Evolutionary conservation across 2,329 filamentous ascomycete species (phyloP), one percentile per base, ranked within the genome.

Genomic region (Neonectria faginata): DNA sequence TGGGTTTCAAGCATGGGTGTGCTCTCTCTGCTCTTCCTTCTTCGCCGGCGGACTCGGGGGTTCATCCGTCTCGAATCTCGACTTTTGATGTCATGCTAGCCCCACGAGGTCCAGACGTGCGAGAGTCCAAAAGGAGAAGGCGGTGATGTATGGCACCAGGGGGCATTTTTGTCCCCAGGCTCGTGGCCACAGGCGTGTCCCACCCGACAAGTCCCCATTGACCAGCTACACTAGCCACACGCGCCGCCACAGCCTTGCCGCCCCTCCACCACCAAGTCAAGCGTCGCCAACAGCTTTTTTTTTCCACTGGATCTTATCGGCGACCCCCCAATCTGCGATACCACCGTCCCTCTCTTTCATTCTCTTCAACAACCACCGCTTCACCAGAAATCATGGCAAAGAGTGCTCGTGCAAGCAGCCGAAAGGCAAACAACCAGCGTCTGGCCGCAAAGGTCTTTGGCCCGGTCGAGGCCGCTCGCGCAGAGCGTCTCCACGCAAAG

Each of bases 391-490:
- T 60, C 73, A 98, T 97, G 95, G 95, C 94, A 25, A 97, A 97
- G 79, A 92, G 92, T 77, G 84, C 92, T 66, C 87, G 95, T 78
- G 88, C 94, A 70, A 97, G 91, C 77, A 84, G 87, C 70, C 89
- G 85, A 74, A 97, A 97, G 84, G 85, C 86, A 75, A 97, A 97
- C 84, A 93, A 94, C 82, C 86, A 88, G 72, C 90, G 88, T 73
- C 86, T 97, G 69, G 94, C 94, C 79, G 84, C 88, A 70, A 89
- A 88, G 69, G 91, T 97, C 70, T 97, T 97, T 80, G 92, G 91
- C 1, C 95, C 95, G 16, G 89, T 90, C 60, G 93, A 95, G 78
- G 83, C 86, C 73, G 94, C 92, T 50, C 88, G 95, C 72, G 91
- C 90, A 57, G 91, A 94, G 79, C 90, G 95, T 70, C 88, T 97